Evolutionary conservation across 768 basidiomycete species (phyloP).

Genomic region (Sistotremastrum suecicum): DNA sequence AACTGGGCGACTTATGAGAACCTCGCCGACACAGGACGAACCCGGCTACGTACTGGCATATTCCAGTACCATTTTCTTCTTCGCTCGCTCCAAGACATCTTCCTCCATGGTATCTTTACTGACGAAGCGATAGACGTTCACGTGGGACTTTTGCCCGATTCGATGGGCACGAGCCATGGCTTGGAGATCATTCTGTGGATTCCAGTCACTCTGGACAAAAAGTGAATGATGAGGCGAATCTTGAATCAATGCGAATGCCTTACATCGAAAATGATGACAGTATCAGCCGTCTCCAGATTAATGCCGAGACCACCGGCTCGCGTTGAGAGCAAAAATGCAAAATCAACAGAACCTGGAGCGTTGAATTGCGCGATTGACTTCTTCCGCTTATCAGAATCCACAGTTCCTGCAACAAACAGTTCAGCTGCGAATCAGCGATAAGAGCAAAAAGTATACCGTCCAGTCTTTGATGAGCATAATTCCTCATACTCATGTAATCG

Average conservation of each 20-base stretch:
- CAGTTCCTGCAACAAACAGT: constrained; percentile 23
- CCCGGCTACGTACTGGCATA: constrained; percentile 75
- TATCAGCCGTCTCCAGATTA: constrained; percentile 97
- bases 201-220: constrained; percentile 76
- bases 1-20: constrained; percentile 35
- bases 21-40: constrained; percentile 2
- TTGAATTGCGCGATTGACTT: constrained; percentile 97
- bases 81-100: constrained; percentile 93
- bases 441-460: constrained; percentile 54
- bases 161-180: constrained; percentile 99
- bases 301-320: constrained; percentile 96
- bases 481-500: constrained; percentile 86
- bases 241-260: constrained; percentile 19
- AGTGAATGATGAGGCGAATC: neutral
- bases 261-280: constrained; percentile 97
- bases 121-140: constrained; percentile 96
- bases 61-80: constrained; percentile 99
- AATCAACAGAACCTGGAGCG: constrained; percentile 82
- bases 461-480: constrained; percentile 85
- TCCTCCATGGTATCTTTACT: constrained; percentile 99
- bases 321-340: constrained; percentile 92
- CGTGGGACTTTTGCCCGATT: constrained; percentile 97
- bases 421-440: neutral
- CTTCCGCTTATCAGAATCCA: constrained; percentile 84
- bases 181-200: constrained; percentile 96